phyloP scores from a whole-genome alignment of 331 rosid species.

The Saraca asoca region DNA sequence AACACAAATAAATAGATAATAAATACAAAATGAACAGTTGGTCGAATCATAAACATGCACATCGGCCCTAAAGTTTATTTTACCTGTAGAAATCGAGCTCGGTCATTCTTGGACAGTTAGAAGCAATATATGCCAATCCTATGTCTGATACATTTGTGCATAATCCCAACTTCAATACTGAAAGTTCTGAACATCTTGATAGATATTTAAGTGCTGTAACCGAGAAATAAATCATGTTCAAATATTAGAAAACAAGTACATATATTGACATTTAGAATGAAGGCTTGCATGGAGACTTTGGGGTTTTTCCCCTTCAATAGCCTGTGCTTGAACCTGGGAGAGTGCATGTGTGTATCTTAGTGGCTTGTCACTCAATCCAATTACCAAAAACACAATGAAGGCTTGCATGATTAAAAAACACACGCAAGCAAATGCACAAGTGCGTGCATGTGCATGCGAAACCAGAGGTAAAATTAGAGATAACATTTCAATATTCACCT shows the following conservation, averaged over 20 bases:
- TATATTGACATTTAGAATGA: neutral
- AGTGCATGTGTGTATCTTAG: no score
- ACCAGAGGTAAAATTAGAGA: no score
- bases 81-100: slow-evolving; percentile 80
- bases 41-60: slow-evolving; percentile 3
- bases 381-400: no score
- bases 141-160: slow-evolving; percentile 67
- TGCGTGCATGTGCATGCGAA: no score
- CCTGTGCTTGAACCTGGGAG: no score
- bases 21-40: slow-evolving; percentile 19
- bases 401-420: no score
- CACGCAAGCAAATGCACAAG: no score
- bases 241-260: neutral
- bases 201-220: slow-evolving; percentile 58
- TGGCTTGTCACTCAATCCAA: no score
- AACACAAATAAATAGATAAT: neutral
- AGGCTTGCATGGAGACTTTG: neutral
- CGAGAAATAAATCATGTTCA: slow-evolving; percentile 9
- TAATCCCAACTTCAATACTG: slow-evolving; percentile 61
- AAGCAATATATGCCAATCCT: slow-evolving; percentile 60
- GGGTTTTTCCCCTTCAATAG: no score
- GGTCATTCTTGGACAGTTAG: slow-evolving; percentile 49
- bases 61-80: slow-evolving; percentile 13
- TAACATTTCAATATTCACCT: no score
- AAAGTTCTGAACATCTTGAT: slow-evolving; percentile 54